Evolutionary conservation across 805 yeast species (phyloP), one percentile per base, ranked within the genome.

Genomic region (Yueomyces sinensis): DNA sequence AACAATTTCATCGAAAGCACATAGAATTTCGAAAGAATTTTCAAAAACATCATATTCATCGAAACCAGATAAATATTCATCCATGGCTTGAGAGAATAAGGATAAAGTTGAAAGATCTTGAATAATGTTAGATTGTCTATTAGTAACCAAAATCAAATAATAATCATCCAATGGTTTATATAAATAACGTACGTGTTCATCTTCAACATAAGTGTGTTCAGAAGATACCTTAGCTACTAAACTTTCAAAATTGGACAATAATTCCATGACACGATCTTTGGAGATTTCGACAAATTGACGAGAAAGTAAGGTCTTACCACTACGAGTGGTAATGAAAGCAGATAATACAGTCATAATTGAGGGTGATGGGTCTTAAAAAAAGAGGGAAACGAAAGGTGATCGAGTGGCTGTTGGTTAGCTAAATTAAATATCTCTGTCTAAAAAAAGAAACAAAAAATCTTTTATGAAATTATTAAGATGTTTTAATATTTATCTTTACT

Each of bases 121-220:
- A 47, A 91, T 65, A 41, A 91, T 89, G 54, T 91, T 91, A 22
- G 95, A 82, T 46, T 79, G 82, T 43, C 82, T 75, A 61, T 86
- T 89, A 38, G 97, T 89, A 54, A 91, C 78, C 47, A 91, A 64
- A 30, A 93, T 87, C 50, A 91, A 78, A 58, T 83, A 89, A 38
- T 83, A 75, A 45, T 86, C 95, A 55, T 91, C 98, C 54, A 91
- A 70, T 32, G 98, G 96, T 59, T 86, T 95, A 60, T 84, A 91
- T 34, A 91, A 91, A 54, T 83, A 91, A 58, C 99, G 76, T 28
- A 83, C 91, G 45, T 75, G 74, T 34, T 81, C 94, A 53, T 82
- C 94, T 58, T 91, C 98, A 23, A 84, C 91, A 9, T 93, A 81
- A 32, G 97, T 89, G 57, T 87, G 94, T 61, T 86, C 95, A 30